Percentiles rank a stretch among this genome's conserved stretches.
phyloP scores from a whole-genome alignment of 805 yeast species.

The Wickerhamomyces chambardii region DNA sequence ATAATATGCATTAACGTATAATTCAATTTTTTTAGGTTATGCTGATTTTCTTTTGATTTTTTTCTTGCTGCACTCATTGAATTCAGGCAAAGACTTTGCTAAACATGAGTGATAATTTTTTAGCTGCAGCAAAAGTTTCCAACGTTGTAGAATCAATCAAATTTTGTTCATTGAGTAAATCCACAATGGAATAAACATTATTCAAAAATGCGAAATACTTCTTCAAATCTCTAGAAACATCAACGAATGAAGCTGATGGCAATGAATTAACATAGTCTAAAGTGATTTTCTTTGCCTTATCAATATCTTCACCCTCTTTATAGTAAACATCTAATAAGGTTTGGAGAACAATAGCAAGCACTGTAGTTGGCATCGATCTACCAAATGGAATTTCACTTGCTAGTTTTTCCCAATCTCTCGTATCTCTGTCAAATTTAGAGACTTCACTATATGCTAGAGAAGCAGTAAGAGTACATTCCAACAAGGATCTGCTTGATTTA shows the following conservation, averaged over 20 bases:
- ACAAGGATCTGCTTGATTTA: slow-evolving; percentile 39
- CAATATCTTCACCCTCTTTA: not conserved
- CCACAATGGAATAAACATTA: slow-evolving; percentile 20
- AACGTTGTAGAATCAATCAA: slow-evolving; percentile 55
- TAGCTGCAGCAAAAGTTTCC: slow-evolving; percentile 55
- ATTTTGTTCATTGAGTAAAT: slow-evolving; percentile 47
- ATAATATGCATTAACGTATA: too few species aligned
- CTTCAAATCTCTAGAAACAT: not conserved
- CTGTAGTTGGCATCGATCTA: slow-evolving; percentile 44
- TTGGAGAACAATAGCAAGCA: slow-evolving; percentile 53
- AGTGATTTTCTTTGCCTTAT: not conserved
- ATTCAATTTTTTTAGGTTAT: too few species aligned
- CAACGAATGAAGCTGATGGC: not conserved
- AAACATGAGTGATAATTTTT: too few species aligned
- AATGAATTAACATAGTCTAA: not conserved
- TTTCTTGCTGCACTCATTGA: too few species aligned
- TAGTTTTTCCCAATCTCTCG: slow-evolving; percentile 50
- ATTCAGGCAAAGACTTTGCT: too few species aligned
- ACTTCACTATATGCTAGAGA: slow-evolving; percentile 48
- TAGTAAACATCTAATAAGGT: slow-evolving; percentile 18
- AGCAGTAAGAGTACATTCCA: slow-evolving; percentile 42
- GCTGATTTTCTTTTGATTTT: too few species aligned
- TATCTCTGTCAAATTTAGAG: slow-evolving; percentile 37
- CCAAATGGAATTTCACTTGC: slow-evolving; percentile 55
- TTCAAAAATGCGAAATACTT: not conserved